These are phyloP conservation scores for Cyclostephanos invisitatus DNA, from an alignment of 108 stramenopile species.

Conservation along the genomic window DNA sequence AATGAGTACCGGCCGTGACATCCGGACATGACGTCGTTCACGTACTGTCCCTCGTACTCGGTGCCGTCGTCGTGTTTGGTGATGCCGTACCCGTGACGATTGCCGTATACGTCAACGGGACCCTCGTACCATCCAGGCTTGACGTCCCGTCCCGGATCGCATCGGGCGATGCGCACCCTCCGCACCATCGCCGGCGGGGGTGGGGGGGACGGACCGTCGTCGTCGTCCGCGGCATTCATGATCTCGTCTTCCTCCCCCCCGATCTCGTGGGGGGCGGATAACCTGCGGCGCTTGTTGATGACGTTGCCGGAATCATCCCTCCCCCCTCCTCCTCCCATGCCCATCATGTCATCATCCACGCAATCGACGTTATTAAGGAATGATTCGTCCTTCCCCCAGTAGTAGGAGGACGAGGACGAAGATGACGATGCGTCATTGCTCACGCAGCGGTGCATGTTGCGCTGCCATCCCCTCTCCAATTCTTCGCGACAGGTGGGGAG, in stretches of 20 bases:
- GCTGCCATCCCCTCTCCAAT: slow-evolving; percentile 30
- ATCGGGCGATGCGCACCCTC: neutral
- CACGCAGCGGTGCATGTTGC: neutral
- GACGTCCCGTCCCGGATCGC: neutral
- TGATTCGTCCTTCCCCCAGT: neutral
- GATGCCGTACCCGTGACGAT: slow-evolving; percentile 32
- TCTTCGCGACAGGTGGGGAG: slow-evolving; percentile 39
- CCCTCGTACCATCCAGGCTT: slow-evolving; percentile 47
- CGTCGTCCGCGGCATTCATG: neutral
- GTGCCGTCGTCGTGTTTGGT: slow-evolving; percentile 49
- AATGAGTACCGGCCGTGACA: slow-evolving; percentile 21
- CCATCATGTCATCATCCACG: neutral
- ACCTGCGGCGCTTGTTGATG: neutral
- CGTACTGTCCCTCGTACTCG: slow-evolving; percentile 33
- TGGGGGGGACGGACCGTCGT: neutral
- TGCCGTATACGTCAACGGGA: slow-evolving; percentile 5
- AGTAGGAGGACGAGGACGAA: neutral
- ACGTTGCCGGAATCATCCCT: neutral
- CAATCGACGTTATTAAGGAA: neutral
- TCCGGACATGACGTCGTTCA: slow-evolving; percentile 39
- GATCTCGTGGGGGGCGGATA: neutral
- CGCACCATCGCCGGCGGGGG: slow-evolving; percentile 12
- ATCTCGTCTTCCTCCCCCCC: neutral
- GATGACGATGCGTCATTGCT: neutral
- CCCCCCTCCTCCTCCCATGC: neutral